Base-by-base conservation (phyloP, 2,329 filamentous ascomycete species). In the Nemania diffusa region DNA sequence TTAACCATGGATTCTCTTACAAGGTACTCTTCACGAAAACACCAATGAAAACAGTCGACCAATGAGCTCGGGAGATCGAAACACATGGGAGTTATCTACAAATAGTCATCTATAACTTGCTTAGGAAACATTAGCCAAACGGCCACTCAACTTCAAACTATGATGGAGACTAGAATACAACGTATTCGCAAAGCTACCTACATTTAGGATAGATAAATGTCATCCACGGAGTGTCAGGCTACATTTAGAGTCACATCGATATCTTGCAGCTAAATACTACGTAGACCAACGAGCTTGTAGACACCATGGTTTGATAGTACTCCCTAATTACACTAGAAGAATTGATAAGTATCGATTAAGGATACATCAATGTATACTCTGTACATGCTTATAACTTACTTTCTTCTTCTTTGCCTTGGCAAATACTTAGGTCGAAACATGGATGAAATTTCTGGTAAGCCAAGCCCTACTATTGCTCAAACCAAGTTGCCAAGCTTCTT, bases 401-500 rank as follows among this genome's bases (percentile, higher is more conserved):
- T 15, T 29, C 1, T 42, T 37, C 2, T 20, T 22, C 17, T 37
- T 42, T n/a, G 13, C 24, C 42, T 27, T 50, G n/a, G 22, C 17
- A 17, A 34, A 55, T 8, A 44, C n/a, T 22, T 5, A 5, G 32
- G 34, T 13, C 22, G 32, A 5, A 50, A 17, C 9, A 50, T 56
- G n/a, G 20, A 27, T 20, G 42, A 44, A 24, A 44, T 29, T 34
- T 42, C 50, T 20, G 42, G 59, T 29, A 58, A 20, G 59, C 67
- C 59, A 63, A 62, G 63, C 26, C 5, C 13, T 26, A 3, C 27
- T 22, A 37, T 52, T 55, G 24, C n/a, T 13, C 15, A 56, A 40
- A 17, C 5, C 8, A 58, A 37, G n/a, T 40, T 29, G 67, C 64
- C 64, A 62, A 67, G 57, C 44, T 3, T 62, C 48, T 34, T 62